A percentile compares a stretch with the other conserved stretches of the same genome.
These are phyloP conservation scores for Drechslerella coelobrocha DNA, from an alignment of 2,329 filamentous ascomycete genomes.

Conservation along the genomic window DNA sequence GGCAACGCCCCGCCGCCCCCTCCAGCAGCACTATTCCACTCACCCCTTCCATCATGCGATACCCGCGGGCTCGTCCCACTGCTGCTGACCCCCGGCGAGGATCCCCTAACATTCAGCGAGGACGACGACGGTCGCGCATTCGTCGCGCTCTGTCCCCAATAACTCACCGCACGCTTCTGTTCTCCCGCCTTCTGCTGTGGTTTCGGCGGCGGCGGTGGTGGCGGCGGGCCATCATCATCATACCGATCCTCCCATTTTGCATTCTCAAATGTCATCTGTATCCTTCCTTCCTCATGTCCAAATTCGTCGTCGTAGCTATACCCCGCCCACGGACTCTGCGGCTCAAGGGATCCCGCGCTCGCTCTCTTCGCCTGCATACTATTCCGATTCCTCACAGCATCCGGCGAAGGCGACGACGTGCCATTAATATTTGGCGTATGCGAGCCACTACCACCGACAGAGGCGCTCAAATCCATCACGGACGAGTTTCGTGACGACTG, in stretches of 20 bases:
- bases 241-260: slow-evolving; percentile 26
- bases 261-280: slow-evolving; percentile 74
- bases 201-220: slow-evolving; percentile 57
- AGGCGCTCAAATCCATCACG: slow-evolving; percentile 32
- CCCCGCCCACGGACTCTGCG: slow-evolving; percentile 32
- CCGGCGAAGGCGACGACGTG: slow-evolving; percentile 28
- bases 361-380: slow-evolving; percentile 40
- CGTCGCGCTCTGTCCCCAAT: slow-evolving; percentile 39
- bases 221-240: slow-evolving; percentile 62
- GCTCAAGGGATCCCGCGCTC: slow-evolving; percentile 19
- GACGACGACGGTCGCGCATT: slow-evolving; percentile 1
- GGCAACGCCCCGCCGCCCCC: slow-evolving; percentile 32
- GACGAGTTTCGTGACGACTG: slow-evolving; percentile 28
- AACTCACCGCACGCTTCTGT: slow-evolving; percentile 37
- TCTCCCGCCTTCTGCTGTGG: slow-evolving; percentile 38
- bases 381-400: slow-evolving; percentile 16
- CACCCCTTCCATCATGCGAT: slow-evolving; percentile 35
- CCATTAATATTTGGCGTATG: slow-evolving; percentile 4
- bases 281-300: slow-evolving; percentile 53
- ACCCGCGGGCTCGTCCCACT: slow-evolving; percentile 35
- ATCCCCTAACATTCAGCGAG: slow-evolving; percentile 27
- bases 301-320: slow-evolving; percentile 60
- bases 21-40: slow-evolving; percentile 21
- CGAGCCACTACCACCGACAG: background rate
- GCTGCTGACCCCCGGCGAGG: slow-evolving; percentile 21